These are phyloP conservation scores for Rhizophora mangle DNA, from an alignment of 345 rosid species.

Conservation along the genomic window DNA sequence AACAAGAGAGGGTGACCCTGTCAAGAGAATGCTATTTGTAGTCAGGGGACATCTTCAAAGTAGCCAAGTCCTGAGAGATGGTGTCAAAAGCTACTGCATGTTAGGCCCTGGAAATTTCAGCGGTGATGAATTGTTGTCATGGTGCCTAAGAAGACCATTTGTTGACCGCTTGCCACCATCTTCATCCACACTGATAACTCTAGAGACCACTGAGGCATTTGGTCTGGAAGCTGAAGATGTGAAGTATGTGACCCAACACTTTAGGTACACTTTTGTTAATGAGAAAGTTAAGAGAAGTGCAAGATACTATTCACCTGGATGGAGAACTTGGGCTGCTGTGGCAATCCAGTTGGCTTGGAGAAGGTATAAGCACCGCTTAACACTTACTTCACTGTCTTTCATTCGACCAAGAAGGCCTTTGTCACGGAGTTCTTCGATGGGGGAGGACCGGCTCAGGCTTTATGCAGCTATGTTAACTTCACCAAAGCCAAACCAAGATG, in stretches of 20 bases:
- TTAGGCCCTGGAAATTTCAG: slow-evolving; percentile 96
- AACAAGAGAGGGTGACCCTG: slow-evolving; percentile 91
- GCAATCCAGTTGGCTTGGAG: slow-evolving; percentile 97
- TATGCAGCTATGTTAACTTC: slow-evolving; percentile 91
- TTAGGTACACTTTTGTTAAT: slow-evolving; percentile 88
- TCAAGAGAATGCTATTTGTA: slow-evolving; percentile 90
- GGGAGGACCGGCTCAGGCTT: slow-evolving; percentile 84
- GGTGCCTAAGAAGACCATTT: slow-evolving; percentile 90
- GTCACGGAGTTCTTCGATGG: slow-evolving; percentile 76
- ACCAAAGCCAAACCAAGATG: slow-evolving; percentile 93
- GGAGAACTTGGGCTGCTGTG: slow-evolving; percentile 98
- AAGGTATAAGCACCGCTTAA: slow-evolving; percentile 73
- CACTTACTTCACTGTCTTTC: slow-evolving; percentile 80
- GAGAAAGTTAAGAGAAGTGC: slow-evolving; percentile 92
- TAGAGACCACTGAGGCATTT: slow-evolving; percentile 91
- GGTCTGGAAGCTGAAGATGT: slow-evolving; percentile 88
- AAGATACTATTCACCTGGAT: slow-evolving; percentile 90
- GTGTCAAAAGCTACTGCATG: slow-evolving; percentile 90
- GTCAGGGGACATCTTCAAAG: slow-evolving; percentile 97
- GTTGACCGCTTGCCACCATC: slow-evolving; percentile 86
- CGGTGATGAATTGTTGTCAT: slow-evolving; percentile 91
- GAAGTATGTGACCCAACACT: slow-evolving; percentile 91
- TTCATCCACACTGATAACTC: slow-evolving; percentile 75
- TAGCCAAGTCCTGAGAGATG: slow-evolving; percentile 83
- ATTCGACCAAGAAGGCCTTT: slow-evolving; percentile 87